phyloP scores from a whole-genome alignment of 2,329 filamentous ascomycete genomes.

The Emmonsia crescens region DNA sequence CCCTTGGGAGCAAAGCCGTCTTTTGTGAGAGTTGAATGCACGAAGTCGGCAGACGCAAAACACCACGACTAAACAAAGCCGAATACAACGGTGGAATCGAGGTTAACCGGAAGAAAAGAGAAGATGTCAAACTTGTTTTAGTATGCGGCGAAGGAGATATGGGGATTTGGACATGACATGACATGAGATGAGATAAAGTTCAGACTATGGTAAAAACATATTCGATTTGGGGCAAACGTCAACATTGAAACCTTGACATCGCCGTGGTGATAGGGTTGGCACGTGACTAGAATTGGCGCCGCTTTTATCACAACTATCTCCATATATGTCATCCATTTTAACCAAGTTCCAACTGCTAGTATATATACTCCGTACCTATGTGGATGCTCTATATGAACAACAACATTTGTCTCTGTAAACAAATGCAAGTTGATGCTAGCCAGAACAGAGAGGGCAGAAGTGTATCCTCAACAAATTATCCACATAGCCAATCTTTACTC shows the following conservation, averaged over 20 bases:
- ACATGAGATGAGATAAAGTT: not conserved
- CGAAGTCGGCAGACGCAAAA: not conserved
- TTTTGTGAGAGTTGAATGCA: not conserved
- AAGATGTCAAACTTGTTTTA: not conserved
- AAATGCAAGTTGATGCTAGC: too few relatives aligned
- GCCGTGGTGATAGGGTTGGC: not conserved
- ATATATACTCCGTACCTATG: too few relatives aligned
- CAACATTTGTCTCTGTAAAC: too few relatives aligned
- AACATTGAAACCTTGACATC: slow-evolving; percentile 1
- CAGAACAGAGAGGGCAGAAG: too few relatives aligned
- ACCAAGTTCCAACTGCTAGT: too few relatives aligned
- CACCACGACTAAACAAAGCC: not conserved
- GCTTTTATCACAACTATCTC: too few relatives aligned
- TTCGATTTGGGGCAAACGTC: not conserved
- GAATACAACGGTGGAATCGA: not conserved
- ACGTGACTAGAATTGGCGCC: not conserved
- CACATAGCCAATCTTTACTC: not conserved
- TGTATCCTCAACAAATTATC: too few relatives aligned
- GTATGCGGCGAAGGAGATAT: not conserved
- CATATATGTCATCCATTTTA: too few relatives aligned
- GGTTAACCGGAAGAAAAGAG: not conserved
- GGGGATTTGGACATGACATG: not conserved
- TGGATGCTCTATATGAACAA: too few relatives aligned
- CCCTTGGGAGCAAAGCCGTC: not conserved
- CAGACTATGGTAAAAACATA: not conserved